Evolutionary conservation across 2,329 filamentous ascomycete genomes (phyloP).

Genomic region (Calonectria naviculata): DNA sequence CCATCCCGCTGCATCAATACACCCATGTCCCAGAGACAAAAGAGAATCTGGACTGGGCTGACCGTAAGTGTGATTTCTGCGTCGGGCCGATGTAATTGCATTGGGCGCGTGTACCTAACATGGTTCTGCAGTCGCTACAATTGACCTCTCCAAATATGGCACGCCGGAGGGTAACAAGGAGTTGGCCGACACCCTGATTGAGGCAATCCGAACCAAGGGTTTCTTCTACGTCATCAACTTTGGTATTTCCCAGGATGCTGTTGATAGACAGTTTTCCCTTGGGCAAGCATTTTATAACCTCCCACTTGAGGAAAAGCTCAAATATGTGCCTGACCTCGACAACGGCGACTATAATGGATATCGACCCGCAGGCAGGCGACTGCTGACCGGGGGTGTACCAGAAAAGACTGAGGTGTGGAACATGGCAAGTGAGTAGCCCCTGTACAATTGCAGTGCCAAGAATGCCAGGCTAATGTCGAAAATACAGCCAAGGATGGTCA

Average conservation of each 20-base stretch:
- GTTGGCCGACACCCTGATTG: conserved; percentile 43
- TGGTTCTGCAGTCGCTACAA: conserved; percentile 40
- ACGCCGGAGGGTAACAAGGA: conserved; percentile 43
- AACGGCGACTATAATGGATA: conserved; percentile 69
- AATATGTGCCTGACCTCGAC: conserved; percentile 60
- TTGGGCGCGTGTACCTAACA: neutral
- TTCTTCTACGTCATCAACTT: conserved; percentile 64
- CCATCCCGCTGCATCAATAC: conserved; percentile 46
- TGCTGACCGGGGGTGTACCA: conserved; percentile 49
- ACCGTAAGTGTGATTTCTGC: conserved; percentile 37
- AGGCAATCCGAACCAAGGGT: conserved; percentile 48
- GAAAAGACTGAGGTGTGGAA: conserved; percentile 54
- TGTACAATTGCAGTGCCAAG: neutral
- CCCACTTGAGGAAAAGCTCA: conserved; percentile 69
- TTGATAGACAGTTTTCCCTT: conserved; percentile 69
- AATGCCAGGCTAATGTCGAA: neutral
- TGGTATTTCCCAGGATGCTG: conserved; percentile 66
- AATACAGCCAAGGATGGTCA: conserved; percentile 41
- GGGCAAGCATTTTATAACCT: conserved; percentile 65
- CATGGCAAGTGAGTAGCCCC: conserved; percentile 45
- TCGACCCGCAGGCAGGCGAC: conserved; percentile 56
- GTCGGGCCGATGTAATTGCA: neutral
- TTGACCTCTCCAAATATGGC: conserved; percentile 48
- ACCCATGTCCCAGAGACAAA: conserved; percentile 49
- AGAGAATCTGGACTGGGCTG: conserved; percentile 50